Base-by-base conservation (phyloP, 768 basidiomycete species). In the Pisolithus orientalis region DNA sequence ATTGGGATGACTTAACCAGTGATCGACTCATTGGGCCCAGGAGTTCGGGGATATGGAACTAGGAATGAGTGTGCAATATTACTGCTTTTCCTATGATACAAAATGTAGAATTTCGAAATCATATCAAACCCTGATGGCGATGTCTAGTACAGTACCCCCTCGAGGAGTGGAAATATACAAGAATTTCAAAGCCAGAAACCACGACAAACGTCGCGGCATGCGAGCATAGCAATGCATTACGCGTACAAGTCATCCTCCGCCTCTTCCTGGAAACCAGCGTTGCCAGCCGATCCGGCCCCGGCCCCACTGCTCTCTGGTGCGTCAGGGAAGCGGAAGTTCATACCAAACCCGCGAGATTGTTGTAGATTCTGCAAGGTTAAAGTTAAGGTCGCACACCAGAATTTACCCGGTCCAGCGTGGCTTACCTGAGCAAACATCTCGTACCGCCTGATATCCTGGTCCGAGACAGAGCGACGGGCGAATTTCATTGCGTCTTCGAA, bases 401-500 rank as follows among this genome's bases (percentile, higher is more conserved):
- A 25, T 24, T 27, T 21, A 11, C 38, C 39, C 39, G 43, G 32
- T 13, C n/a, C 29, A 51, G 16, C 44, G 52, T 37, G n/a, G 63
- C 78, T 48, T 66, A 85, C 85, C 78, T 94, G 94, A 38, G 94
- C 75, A 70, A 98, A 98, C 86, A 97, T 94, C 80, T 98, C 96
- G 70, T 98, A 99, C 49, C 94, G 85, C 63, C 94, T 82, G 71
- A 98, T 95, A 65, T 98, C 95, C 59, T 89, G 84, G 65, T 96
- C 94, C 10, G 92, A 94, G 51, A 98, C 95, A 10, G 94, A 96
- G 49, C 96, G 87, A 68, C 96, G 87, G 56, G 96, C 94, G 62
- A 81, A 98, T 72, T 87, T 85, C 94, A 98, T 98, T 2, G 96
- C 94, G 72, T 97, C 95, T 73, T 98, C 95, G 61, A 98, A 98